Percentiles rank a stretch among this genome's conserved stretches.
These are phyloP conservation scores for Plasmodium berghei DNA, from an alignment of 169 alveolate genomes.

Conservation along the genomic window DNA sequence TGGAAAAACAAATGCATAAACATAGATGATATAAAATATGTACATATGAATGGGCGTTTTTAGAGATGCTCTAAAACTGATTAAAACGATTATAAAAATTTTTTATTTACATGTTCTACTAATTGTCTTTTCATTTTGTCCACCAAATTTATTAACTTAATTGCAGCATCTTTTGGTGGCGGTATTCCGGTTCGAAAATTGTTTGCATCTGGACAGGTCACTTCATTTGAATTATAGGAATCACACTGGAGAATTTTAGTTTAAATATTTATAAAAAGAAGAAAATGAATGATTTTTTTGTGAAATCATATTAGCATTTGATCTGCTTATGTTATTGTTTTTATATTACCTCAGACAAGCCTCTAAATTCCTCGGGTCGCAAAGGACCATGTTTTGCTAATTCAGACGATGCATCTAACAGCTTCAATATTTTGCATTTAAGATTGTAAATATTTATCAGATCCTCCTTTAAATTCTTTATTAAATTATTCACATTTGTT, in stretches of 20 bases:
- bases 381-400: conserved; percentile 94
- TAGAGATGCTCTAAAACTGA: no score
- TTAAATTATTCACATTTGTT: conserved; percentile 82
- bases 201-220: conserved; percentile 92
- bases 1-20: conserved; percentile 19
- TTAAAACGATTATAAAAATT: background rate
- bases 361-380: conserved; percentile 95
- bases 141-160: conserved; percentile 89
- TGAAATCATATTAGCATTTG: background rate
- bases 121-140: conserved; percentile 89
- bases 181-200: conserved; percentile 95
- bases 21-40: background rate
- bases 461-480: conserved; percentile 84
- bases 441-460: conserved; percentile 85
- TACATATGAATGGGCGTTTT: background rate
- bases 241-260: conserved; percentile 83
- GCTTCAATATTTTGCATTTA: conserved; percentile 88
- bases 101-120: conserved; percentile 81
- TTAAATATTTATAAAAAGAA: conserved; percentile 47
- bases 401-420: conserved; percentile 90
- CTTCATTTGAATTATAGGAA: conserved; percentile 89
- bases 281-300: background rate
- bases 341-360: conserved; percentile 92
- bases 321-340: background rate
- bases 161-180: conserved; percentile 91